Base-by-base conservation (phyloP, 495 filamentous ascomycete species). In the Podospora sp. region DNA sequence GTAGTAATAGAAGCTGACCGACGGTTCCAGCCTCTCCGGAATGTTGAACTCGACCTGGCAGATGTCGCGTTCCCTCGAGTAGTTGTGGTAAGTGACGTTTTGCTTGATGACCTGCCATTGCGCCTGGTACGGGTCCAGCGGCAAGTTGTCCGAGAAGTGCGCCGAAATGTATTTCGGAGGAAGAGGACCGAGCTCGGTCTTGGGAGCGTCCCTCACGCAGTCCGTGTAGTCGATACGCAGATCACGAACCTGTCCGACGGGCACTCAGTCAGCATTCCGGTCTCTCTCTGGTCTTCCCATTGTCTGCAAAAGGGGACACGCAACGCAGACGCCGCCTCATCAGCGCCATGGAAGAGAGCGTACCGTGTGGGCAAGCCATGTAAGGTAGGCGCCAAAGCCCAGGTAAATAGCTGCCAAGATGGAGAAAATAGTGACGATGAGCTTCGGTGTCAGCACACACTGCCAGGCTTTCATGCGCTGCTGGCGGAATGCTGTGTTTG, bases 1-100 rank as follows among this genome's bases (percentile, higher is more conserved):
- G 62, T 90, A 90, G 78, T 99, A 99, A 80, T 97, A 98, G 76
- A 97, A 84, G 69, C 91, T 84, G 26, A 98, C 89, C 4, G 94
- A 93, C 0, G 94, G 87, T 11, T 83, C 81, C 71, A 99, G 85
- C 26, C 86, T 79, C 65, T 95, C 86, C 8, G 92, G 92, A 29
- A 98, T 88, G 27, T 86, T 81, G 80, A 97, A 96, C 36, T 83
- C 76, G 9, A 99, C 74, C 0, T 79, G 81, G 85, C 95, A 99
- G 6, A 74, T 64, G 49, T 62, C 49, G 12, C 68, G 65, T 0
- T 64, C 52, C 29, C 40, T 58, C 50, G 68, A 65, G 27, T 74
- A 74, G 29, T 72, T 70, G 29, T 73, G 62, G 40, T 67, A 68
- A 40, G 49, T 21, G 60, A 76, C 51, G 2, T 74, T 57, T n/a